phyloP scores from a whole-genome alignment of 805 yeast genomes.

The Teunomyces aglyptinius region DNA sequence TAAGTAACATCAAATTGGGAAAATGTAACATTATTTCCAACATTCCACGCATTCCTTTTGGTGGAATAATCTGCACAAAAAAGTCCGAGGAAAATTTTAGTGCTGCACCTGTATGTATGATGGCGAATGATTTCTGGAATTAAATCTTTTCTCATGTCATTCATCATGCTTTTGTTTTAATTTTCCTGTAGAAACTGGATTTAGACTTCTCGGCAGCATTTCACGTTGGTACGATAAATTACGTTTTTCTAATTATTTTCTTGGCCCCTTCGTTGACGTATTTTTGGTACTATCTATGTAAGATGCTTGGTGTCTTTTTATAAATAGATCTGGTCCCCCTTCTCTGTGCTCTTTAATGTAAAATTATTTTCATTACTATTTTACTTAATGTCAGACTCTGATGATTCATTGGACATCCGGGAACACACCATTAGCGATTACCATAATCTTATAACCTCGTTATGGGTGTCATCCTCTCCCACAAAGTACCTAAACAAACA shows the following conservation, averaged over 20 bases:
- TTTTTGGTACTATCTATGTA: not conserved
- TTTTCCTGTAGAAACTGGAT: not conserved
- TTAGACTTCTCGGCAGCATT: constrained; percentile 4
- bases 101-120: constrained; percentile 3
- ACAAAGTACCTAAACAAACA: constrained; percentile 18
- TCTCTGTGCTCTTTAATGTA: not conserved
- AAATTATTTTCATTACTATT: not conserved
- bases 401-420: constrained; percentile 14
- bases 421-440: constrained; percentile 19
- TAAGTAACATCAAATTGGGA: not conserved
- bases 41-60: not conserved
- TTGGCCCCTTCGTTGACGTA: constrained; percentile 3
- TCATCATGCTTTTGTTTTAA: constrained; percentile 1
- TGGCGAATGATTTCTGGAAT: constrained; percentile 1
- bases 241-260: constrained; percentile 3
- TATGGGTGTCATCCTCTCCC: constrained; percentile 13
- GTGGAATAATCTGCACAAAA: not conserved
- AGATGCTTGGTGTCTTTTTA: constrained; percentile 1
- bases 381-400: constrained; percentile 16
- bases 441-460: constrained; percentile 16
- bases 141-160: not conserved
- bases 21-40: not conserved
- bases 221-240: constrained; percentile 4
- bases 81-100: constrained; percentile 1
- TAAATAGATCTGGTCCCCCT: constrained; percentile 6